phyloP scores from a whole-genome alignment of 495 filamentous ascomycete species.

The Articulospora tetracladia region DNA sequence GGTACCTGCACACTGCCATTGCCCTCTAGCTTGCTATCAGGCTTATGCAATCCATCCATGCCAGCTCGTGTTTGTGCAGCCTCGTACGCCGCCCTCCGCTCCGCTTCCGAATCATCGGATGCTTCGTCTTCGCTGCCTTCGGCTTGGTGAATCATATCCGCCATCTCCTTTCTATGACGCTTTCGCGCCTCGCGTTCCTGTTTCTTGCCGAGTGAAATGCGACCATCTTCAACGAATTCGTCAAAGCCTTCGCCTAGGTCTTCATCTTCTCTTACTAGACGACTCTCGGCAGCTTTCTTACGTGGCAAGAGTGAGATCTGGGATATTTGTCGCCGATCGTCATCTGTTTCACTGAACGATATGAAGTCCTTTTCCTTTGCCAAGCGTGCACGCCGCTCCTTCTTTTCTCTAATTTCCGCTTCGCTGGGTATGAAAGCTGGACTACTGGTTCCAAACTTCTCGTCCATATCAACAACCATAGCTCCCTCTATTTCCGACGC shows the following conservation, averaged over 20 bases:
- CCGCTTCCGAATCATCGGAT: constrained; percentile 73
- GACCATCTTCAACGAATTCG: constrained; percentile 83
- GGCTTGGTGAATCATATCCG: constrained; percentile 77
- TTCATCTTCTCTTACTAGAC: constrained; percentile 85
- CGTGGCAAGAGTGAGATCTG: constrained; percentile 43
- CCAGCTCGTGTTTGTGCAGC: constrained; percentile 80
- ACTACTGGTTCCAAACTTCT: constrained; percentile 50
- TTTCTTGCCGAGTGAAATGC: constrained; percentile 70
- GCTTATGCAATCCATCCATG: constrained; percentile 60
- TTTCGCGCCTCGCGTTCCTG: constrained; percentile 73
- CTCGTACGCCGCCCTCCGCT: constrained; percentile 82
- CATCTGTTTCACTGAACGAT: constrained; percentile 58
- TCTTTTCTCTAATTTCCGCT: constrained; percentile 90
- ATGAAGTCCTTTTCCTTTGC: constrained; percentile 81
- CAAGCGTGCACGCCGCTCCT: constrained; percentile 75
- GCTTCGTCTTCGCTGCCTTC: constrained; percentile 57
- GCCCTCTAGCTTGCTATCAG: constrained; percentile 11
- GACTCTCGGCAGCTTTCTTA: constrained; percentile 57
- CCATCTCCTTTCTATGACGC: constrained; percentile 70
- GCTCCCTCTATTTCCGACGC: constrained; percentile 52
- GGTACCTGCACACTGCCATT: constrained; percentile 29
- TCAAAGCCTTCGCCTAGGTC: constrained; percentile 95
- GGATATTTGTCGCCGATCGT: constrained; percentile 42
- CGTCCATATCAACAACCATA: constrained; percentile 61
- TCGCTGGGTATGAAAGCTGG: constrained; percentile 64